Evolutionary conservation across 139 green algal genomes (phyloP).

Genomic region (Chlorella sp.): DNA sequence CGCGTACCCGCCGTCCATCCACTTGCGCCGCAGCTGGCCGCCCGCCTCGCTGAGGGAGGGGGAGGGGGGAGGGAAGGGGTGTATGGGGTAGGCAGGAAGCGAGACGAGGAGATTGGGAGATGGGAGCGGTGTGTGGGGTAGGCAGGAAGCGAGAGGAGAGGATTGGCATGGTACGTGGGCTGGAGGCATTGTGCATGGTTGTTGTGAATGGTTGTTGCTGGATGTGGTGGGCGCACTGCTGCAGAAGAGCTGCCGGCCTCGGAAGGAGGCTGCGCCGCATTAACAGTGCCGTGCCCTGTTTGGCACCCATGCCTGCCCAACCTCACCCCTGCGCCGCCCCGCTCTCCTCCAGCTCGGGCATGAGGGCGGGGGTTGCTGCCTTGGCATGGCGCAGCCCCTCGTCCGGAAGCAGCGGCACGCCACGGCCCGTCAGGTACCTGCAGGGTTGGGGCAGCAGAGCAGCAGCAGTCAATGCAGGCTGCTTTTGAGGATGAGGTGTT

Average conservation of each 20-base stretch:
- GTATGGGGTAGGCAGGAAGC: neutral
- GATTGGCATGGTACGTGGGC: no score
- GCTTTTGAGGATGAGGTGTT: no score
- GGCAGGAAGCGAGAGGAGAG: neutral
- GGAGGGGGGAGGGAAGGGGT: neutral
- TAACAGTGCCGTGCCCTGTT: neutral
- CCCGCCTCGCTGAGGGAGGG: neutral
- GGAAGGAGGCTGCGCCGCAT: no score
- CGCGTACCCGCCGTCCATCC: conserved; percentile 20
- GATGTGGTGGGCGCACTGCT: no score
- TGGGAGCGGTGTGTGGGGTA: neutral
- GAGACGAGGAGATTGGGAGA: neutral
- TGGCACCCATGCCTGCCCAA: neutral
- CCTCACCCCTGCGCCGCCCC: neutral
- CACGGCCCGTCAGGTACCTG: conserved; percentile 16
- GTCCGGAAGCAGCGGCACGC: conserved; percentile 5
- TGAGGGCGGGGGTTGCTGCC: neutral
- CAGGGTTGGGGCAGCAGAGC: no score
- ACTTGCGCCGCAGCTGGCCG: conserved; percentile 16
- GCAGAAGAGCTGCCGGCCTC: no score
- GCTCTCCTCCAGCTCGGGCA: conserved; percentile 12
- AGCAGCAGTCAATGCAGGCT: no score
- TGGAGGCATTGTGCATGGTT: no score
- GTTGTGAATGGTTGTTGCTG: no score
- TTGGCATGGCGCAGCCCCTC: conserved; percentile 23